phyloP scores from a whole-genome alignment of 1,284 basidiomycete species.

The Leccinum insigne region DNA sequence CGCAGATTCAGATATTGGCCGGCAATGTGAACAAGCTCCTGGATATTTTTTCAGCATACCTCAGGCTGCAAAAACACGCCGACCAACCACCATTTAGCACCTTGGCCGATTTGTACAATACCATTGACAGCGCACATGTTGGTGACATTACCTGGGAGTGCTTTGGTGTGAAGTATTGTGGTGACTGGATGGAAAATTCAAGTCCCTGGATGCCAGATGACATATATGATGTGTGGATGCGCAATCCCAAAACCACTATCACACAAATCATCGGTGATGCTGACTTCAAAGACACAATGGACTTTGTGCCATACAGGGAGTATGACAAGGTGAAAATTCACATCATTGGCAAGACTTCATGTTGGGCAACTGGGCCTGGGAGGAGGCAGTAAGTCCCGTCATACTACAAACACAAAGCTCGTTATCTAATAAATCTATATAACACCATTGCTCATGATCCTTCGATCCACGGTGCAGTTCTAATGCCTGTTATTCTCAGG shows the following conservation, averaged over 20 bases:
- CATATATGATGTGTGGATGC: neutral
- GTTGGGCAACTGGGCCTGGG: conserved; percentile 11
- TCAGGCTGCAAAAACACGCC: neutral
- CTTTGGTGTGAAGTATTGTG: neutral
- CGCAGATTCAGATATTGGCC: neutral
- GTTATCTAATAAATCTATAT: neutral
- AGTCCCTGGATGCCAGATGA: neutral
- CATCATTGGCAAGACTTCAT: conserved; percentile 4
- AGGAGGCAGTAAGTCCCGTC: neutral
- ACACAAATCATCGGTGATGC: neutral
- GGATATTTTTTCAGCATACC: neutral
- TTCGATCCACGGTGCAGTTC: fast-evolving
- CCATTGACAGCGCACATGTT: neutral
- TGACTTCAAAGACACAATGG: neutral
- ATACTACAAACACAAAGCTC: neutral
- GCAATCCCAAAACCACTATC: neutral
- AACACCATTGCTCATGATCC: neutral
- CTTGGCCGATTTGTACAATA: neutral
- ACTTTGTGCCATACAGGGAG: neutral
- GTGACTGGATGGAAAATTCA: neutral
- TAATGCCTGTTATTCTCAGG: neutral
- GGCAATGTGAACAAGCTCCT: neutral
- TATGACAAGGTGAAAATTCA: neutral
- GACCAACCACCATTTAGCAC: neutral
- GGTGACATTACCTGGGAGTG: neutral